A percentile compares a stretch with the other conserved stretches of the same genome.
Evolutionary conservation across 2,329 filamentous ascomycete species (phyloP).

Genomic region (Passalora sequoiae): DNA sequence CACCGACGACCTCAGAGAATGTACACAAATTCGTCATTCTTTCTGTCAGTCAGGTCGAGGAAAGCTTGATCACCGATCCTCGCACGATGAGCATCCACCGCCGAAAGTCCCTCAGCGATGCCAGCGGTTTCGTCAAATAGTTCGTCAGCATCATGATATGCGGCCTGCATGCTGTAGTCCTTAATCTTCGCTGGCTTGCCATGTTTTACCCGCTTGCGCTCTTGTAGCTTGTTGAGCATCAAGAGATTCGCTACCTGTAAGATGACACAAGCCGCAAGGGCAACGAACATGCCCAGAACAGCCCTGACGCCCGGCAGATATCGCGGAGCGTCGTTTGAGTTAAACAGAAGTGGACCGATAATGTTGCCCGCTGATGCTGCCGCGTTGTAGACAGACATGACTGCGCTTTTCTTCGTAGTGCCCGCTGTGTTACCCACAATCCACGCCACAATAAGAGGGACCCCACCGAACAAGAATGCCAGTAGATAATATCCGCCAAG

Average conservation of each 20-base stretch:
- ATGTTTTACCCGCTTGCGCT: conserved; percentile 50
- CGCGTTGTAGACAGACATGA: conserved; percentile 61
- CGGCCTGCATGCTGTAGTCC: conserved; percentile 57
- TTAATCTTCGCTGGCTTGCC: conserved; percentile 57
- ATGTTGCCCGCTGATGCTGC: conserved; percentile 60
- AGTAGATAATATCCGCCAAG: conserved; percentile 62
- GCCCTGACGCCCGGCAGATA: conserved; percentile 56
- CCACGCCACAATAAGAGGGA: conserved; percentile 63
- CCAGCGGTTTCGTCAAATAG: conserved; percentile 20
- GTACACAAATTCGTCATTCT: conserved; percentile 18
- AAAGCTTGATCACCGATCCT: conserved; percentile 49
- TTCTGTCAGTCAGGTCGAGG: conserved; percentile 56
- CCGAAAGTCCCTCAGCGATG: conserved; percentile 24
- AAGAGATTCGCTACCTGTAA: conserved; percentile 53
- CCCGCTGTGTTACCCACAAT: conserved; percentile 65
- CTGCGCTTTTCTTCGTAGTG: conserved; percentile 60
- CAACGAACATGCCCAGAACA: conserved; percentile 52
- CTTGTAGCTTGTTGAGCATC: conserved; percentile 54
- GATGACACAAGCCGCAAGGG: conserved; percentile 49
- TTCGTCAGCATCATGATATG: conserved; percentile 39
- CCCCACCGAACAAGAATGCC: conserved; percentile 61
- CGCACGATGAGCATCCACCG: conserved; percentile 22
- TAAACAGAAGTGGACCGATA: conserved; percentile 61
- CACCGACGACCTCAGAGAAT: conserved; percentile 6
- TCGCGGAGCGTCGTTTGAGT: conserved; percentile 50